Percentiles rank a stretch among this genome's conserved stretches.
These are phyloP conservation scores for Austroboletus rostrupii DNA, from an alignment of 1,284 basidiomycete genomes.

Conservation along the genomic window DNA sequence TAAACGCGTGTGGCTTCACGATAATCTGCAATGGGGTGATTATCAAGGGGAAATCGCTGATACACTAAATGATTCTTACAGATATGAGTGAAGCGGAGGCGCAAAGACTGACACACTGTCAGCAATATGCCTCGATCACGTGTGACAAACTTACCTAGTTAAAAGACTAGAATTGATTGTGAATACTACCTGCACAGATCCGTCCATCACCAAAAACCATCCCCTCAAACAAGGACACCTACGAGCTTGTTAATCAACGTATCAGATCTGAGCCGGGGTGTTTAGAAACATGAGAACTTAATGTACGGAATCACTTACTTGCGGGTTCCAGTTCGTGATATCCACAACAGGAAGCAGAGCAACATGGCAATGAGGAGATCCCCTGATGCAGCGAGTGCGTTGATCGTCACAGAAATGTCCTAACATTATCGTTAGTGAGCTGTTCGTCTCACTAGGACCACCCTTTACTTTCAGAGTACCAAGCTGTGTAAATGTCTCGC, in stretches of 20 bases:
- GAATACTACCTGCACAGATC: conserved; percentile 39
- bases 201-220: background rate
- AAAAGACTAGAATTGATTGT: conserved; percentile 46
- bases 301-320: conserved; percentile 29
- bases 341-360: conserved; percentile 49
- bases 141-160: conserved; percentile 26
- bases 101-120: conserved; percentile 26
- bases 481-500: conserved; percentile 42
- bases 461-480: conserved; percentile 22
- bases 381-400: conserved; percentile 54
- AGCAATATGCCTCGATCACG: conserved; percentile 1
- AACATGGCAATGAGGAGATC: conserved; percentile 55
- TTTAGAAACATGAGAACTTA: conserved; percentile 1
- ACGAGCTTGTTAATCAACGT: conserved; percentile 45
- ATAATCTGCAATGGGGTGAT: conserved; percentile 28
- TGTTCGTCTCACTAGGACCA: too few species aligned
- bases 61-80: conserved; percentile 23
- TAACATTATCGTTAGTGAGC: conserved; percentile 5
- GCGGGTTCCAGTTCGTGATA: conserved; percentile 52
- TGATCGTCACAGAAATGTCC: conserved; percentile 54
- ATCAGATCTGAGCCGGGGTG: conserved; percentile 37
- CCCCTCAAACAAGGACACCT: background rate
- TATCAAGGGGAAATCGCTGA: background rate
- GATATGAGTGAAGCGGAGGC: conserved; percentile 43
- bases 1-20: conserved; percentile 36